phyloP scores from a whole-genome alignment of 1,284 basidiomycete genomes.

The Ganoderma leucocontextum region DNA sequence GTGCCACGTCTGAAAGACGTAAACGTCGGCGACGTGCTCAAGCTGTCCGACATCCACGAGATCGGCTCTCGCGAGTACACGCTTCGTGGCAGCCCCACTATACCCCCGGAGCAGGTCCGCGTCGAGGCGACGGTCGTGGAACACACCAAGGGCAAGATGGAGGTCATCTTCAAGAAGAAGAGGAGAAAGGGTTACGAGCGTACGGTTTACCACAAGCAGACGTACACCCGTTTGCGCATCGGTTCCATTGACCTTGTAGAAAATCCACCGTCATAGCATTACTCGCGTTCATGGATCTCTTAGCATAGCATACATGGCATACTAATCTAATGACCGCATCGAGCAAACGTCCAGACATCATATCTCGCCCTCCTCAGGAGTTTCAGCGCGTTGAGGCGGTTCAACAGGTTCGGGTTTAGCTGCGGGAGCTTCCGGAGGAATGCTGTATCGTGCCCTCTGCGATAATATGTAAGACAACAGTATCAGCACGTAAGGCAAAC shows the following conservation, averaged over 20 bases:
- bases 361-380: slow-evolving; percentile 86
- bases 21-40: slow-evolving; percentile 85
- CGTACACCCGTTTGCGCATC: slow-evolving; percentile 90
- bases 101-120: slow-evolving; percentile 68
- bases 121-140: slow-evolving; percentile 93
- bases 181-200: slow-evolving; percentile 94
- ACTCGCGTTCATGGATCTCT: slow-evolving; percentile 24
- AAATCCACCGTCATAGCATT: slow-evolving; percentile 37
- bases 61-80: slow-evolving; percentile 96
- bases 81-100: slow-evolving; percentile 75
- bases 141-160: slow-evolving; percentile 94
- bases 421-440: slow-evolving; percentile 41
- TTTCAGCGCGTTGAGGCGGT: slow-evolving; percentile 57
- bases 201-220: slow-evolving; percentile 89
- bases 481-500: slow-evolving; percentile 15
- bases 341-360: slow-evolving; percentile 41
- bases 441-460: slow-evolving; percentile 65
- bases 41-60: slow-evolving; percentile 90
- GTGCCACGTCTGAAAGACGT: slow-evolving; percentile 88
- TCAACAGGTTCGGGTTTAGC: slow-evolving; percentile 45
- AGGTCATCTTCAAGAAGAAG: slow-evolving; percentile 95
- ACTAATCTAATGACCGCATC: slow-evolving; percentile 26
- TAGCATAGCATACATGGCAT: slow-evolving; percentile 31
- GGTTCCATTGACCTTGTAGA: slow-evolving; percentile 65
- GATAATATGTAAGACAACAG: slow-evolving; percentile 13